Conservation (phyloP, 2,329 filamentous ascomycete genomes). For the Phialocephala sp. region DNA sequence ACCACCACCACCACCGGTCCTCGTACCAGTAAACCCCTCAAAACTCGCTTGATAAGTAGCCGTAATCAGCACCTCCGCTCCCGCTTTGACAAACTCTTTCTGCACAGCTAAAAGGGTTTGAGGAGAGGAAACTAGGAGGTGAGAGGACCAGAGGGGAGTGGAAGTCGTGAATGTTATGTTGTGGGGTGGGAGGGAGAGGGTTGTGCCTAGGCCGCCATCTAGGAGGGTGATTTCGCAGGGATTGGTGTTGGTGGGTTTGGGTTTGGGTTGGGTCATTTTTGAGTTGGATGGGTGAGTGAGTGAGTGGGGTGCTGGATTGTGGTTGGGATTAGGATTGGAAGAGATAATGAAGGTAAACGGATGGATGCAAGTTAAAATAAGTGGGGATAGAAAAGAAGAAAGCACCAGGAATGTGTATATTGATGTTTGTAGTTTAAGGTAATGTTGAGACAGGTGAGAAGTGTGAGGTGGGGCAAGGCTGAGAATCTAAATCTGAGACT, state of each 20-base stretch:
- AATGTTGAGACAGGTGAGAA: neutral
- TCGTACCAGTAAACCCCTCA: constrained; percentile 53
- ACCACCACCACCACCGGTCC: constrained; percentile 2
- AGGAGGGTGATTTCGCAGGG: constrained; percentile 50
- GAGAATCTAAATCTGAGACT: constrained; percentile 2
- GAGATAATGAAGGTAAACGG: neutral
- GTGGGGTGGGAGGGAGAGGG: constrained; percentile 58
- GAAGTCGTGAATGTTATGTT: constrained; percentile 58
- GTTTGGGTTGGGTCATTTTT: neutral
- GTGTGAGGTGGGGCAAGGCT: constrained; percentile 17
- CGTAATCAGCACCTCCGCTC: constrained; percentile 67
- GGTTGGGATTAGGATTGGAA: neutral
- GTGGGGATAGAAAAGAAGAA: neutral
- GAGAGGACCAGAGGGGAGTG: constrained; percentile 71
- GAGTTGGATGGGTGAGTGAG: neutral
- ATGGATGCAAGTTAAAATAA: no score
- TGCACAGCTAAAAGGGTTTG: constrained; percentile 31
- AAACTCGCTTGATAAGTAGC: constrained; percentile 71
- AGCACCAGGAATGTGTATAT: neutral
- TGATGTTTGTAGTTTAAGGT: neutral
- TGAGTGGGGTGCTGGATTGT: no score
- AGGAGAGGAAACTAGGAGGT: constrained; percentile 57
- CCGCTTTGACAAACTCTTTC: constrained; percentile 49
- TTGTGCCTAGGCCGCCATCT: constrained; percentile 72
- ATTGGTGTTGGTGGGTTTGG: no score